Evolutionary conservation across 768 basidiomycete species (phyloP), one percentile per base, ranked within the genome.

Genomic region (Mycena leptocephala): DNA sequence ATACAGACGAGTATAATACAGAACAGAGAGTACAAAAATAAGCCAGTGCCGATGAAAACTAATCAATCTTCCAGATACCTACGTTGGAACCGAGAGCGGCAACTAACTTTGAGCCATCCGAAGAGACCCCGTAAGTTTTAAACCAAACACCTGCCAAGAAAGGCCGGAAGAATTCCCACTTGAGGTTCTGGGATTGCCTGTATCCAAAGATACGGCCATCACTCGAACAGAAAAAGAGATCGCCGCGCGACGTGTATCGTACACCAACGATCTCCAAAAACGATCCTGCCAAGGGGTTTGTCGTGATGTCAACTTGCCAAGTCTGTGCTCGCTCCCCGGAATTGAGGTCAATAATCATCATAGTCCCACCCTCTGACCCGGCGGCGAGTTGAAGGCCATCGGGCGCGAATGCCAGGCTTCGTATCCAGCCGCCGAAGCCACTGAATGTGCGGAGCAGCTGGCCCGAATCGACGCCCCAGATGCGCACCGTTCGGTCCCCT

Each of bases 401-500:
- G 1, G 72, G 79, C 14, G 70, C 63, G 55, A 78, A 80, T 14
- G 79, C 30, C 43, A 80, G 13, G 18, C n/a, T 62, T 8, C 74
- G 74, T 1, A 74, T 53, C 77, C 79, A 78, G 10, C 20, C 39
- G 7, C 10, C 6, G 70, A 72, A 78, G 0, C 74, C 74, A 32
- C 70, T 56, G 7, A 80, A 59, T 20, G 65, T 72, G 75, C 74
- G 71, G 2, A 80, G 22, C 20, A 76, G 68, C 43, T 76, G 64
- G 2, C 81, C 81, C 9, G 78, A 75, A 10, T 58, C 64, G 30
- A 72, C 66, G 56, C 76, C 46, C 81, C 80, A 82, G 16, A 80
- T 53, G 20, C 77, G 78, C 28, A 77, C 71, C 18, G 32, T 61
- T 33, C 30, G 7, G 59, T 82, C 80, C 3, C 70, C 77, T 6